Percentiles rank a stretch among this genome's conserved stretches.
These are phyloP conservation scores for Chalaropsis thielavioides DNA, from an alignment of 2,329 filamentous ascomycete species.

Conservation along the genomic window DNA sequence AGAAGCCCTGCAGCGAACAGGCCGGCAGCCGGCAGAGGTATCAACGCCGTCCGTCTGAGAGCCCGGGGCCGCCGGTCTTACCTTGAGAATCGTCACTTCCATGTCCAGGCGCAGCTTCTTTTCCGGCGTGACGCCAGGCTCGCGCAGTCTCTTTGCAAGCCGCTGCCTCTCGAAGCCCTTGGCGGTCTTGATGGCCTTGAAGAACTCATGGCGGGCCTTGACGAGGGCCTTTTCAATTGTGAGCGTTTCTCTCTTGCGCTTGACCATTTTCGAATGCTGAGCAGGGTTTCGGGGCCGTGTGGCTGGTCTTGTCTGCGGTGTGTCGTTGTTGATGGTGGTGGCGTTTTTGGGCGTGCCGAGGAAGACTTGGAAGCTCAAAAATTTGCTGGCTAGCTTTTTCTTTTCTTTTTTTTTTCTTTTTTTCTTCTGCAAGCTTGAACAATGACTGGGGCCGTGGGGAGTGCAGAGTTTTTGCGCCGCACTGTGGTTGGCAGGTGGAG, in stretches of 20 bases:
- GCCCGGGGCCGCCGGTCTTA: slow-evolving; percentile 18
- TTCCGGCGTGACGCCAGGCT: slow-evolving; percentile 31
- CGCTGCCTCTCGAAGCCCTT: slow-evolving; percentile 71
- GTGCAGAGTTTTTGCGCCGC: slow-evolving; percentile 12
- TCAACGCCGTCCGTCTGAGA: too few relatives aligned
- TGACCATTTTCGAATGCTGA: slow-evolving; percentile 32
- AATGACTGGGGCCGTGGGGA: background rate
- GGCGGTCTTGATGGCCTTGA: slow-evolving; percentile 53
- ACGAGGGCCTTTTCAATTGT: slow-evolving; percentile 37
- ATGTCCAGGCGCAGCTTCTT: slow-evolving; percentile 47
- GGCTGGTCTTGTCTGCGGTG: background rate
- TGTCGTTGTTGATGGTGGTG: background rate
- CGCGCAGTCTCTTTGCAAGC: slow-evolving; percentile 44
- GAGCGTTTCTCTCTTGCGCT: slow-evolving; percentile 40
- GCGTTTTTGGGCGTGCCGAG: background rate
- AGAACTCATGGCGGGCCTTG: slow-evolving; percentile 44
- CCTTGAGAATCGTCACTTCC: slow-evolving; percentile 44
- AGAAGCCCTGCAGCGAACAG: background rate
- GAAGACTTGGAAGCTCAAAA: background rate
- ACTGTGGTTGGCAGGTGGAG: background rate
- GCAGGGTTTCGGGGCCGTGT: background rate
- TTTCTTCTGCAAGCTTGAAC: slow-evolving; percentile 10
- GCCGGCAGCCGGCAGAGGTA: too few relatives aligned
- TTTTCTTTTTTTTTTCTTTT: slow-evolving; percentile 11
- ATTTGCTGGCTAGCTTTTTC: background rate